A percentile compares a stretch with the other conserved stretches of the same genome.
Evolutionary conservation across 352 stramenopile genomes (phyloP).

Genomic region (Phytophthora aleatoria): DNA sequence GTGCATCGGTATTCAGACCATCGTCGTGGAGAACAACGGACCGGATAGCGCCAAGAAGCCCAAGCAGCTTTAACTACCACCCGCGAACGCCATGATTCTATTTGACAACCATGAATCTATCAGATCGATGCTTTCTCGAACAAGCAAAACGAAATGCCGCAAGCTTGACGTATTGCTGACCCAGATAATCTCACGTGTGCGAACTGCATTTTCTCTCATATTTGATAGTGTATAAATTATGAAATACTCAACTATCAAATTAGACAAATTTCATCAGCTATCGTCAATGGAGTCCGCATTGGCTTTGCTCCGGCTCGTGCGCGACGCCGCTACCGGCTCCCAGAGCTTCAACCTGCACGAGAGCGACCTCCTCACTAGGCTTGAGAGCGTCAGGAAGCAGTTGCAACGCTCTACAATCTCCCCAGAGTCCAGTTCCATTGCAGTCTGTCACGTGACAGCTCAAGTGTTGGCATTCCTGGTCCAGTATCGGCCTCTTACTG

Average conservation of each 20-base stretch:
- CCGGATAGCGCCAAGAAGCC: constrained; percentile 29
- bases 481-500: constrained; percentile 16
- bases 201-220: not conserved
- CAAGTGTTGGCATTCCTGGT: constrained; percentile 31
- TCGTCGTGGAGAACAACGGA: constrained; percentile 48
- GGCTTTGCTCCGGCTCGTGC: constrained; percentile 24
- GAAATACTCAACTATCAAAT: not conserved
- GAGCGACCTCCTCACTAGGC: constrained; percentile 12
- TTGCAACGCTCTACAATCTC: constrained; percentile 13
- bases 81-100: not conserved
- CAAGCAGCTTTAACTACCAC: constrained; percentile 37
- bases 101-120: not conserved
- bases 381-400: constrained; percentile 24
- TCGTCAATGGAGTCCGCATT: constrained; percentile 21
- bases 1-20: constrained; percentile 70
- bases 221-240: not conserved
- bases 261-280: constrained; percentile 1
- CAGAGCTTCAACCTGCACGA: constrained; percentile 19
- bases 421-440: constrained; percentile 13
- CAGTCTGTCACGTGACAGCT: constrained; percentile 28
- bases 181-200: not conserved
- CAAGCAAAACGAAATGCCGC: constrained; percentile 2
- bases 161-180: not conserved
- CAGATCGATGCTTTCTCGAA: not conserved
- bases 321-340: constrained; percentile 11